Percentiles rank a stretch among this genome's conserved stretches.
Evolutionary conservation across 2,329 filamentous ascomycete genomes (phyloP).

Genomic region (Tolypocladium cylindrosporum): DNA sequence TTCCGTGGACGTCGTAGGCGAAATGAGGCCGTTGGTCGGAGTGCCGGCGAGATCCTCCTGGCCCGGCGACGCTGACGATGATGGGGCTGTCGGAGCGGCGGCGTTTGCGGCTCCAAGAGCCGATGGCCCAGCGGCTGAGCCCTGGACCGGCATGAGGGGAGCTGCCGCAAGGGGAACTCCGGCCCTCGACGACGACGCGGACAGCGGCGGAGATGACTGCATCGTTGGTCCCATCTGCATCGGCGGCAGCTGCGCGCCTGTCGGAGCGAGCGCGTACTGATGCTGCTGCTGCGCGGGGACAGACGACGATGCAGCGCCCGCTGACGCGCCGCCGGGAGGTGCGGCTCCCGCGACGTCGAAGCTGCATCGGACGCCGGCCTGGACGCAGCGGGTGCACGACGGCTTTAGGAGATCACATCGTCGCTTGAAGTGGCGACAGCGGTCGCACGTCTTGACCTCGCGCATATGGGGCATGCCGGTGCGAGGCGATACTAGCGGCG

Average conservation of each 20-base stretch:
- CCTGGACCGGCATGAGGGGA: background rate
- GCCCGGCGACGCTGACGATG: slow-evolving; percentile 7
- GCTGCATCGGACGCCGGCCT: slow-evolving; percentile 22
- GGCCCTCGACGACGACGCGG: background rate
- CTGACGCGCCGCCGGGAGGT: background rate
- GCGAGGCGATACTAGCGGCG: background rate
- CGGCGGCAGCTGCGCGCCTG: background rate
- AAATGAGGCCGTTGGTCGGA: slow-evolving; percentile 16
- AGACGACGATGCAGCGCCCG: background rate
- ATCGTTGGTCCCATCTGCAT: background rate
- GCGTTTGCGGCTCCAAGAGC: background rate
- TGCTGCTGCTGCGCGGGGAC: background rate
- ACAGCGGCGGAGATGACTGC: background rate
- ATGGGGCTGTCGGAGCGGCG: background rate
- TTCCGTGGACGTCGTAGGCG: slow-evolving; percentile 16
- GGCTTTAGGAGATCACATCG: slow-evolving; percentile 24
- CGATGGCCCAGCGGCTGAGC: background rate
- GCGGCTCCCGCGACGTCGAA: slow-evolving; percentile 11
- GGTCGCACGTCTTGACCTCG: slow-evolving; percentile 25
- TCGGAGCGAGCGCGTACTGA: background rate
- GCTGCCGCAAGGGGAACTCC: background rate
- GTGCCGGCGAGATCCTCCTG: slow-evolving; percentile 7
- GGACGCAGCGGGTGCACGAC: slow-evolving; percentile 22
- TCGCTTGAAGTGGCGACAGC: slow-evolving; percentile 25
- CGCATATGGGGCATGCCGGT: slow-evolving; percentile 19